phyloP scores from a whole-genome alignment of 257 asterid genomes.

The Nicotiana noctiflora region DNA sequence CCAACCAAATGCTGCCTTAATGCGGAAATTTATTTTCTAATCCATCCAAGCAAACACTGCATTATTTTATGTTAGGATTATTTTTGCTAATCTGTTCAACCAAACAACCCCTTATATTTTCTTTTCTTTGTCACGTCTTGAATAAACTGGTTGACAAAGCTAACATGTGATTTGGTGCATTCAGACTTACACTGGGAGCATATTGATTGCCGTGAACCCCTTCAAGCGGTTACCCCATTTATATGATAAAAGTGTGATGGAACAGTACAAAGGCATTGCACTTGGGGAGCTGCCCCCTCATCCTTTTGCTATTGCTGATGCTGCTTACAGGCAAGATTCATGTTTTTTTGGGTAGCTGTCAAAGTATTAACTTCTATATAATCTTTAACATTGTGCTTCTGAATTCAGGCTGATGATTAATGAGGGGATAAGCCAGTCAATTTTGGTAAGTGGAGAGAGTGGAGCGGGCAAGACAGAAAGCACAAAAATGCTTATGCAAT shows the following conservation, averaged over 20 bases:
- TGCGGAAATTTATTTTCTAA: neutral
- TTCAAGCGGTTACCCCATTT: slow-evolving; percentile 71
- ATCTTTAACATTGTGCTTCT: slow-evolving; percentile 4
- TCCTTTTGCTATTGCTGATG: slow-evolving; percentile 88
- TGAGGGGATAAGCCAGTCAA: slow-evolving; percentile 68
- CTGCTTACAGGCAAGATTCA: slow-evolving; percentile 66
- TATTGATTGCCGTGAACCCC: slow-evolving; percentile 89
- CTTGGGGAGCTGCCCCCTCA: slow-evolving; percentile 83
- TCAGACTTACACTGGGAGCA: slow-evolving; percentile 90
- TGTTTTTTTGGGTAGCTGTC: neutral
- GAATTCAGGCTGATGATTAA: slow-evolving; percentile 70
- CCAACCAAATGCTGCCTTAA: neutral
- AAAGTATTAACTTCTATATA: slow-evolving; percentile 6
- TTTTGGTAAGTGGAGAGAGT: slow-evolving; percentile 95
- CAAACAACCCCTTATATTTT: neutral
- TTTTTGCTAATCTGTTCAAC: neutral
- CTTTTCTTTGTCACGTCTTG: neutral
- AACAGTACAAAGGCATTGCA: slow-evolving; percentile 60
- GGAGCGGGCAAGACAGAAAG: slow-evolving; percentile 98
- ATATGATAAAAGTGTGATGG: slow-evolving; percentile 58
- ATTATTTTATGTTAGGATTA: neutral
- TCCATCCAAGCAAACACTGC: neutral
- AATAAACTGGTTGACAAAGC: neutral
- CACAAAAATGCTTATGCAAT: slow-evolving; percentile 79
- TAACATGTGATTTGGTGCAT: slow-evolving; percentile 17